Evolutionary conservation across 2,329 filamentous ascomycete species (phyloP).

Genomic region (Neonectria neomacrospora): DNA sequence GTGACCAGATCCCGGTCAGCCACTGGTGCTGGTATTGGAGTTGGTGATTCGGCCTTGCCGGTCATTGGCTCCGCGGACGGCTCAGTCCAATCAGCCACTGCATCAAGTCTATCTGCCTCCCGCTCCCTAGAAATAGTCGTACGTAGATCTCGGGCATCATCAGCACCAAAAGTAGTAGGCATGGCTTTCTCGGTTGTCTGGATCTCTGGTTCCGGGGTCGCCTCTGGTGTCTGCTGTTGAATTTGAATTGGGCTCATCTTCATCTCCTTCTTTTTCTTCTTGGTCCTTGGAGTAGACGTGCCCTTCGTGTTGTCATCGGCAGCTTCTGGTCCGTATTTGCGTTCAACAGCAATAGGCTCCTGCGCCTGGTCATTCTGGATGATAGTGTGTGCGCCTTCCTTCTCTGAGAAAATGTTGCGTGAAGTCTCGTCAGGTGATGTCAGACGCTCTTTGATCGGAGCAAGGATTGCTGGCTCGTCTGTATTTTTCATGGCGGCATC

Average conservation of each 20-base stretch:
- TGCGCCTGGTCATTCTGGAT: not conserved
- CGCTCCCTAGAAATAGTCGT: not conserved
- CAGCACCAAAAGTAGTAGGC: conserved; percentile 1
- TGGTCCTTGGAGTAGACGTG: conserved; percentile 37
- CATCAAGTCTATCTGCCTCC: not conserved
- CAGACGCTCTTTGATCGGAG: not conserved
- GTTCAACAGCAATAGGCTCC: conserved; percentile 6
- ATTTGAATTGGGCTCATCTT: conserved; percentile 18
- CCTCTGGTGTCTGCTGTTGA: conserved; percentile 21
- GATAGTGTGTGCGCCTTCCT: not conserved
- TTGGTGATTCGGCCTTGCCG: not conserved
- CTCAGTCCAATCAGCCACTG: not conserved
- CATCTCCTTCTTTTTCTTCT: conserved; percentile 46
- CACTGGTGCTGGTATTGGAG: not conserved
- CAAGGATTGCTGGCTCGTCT: conserved; percentile 6
- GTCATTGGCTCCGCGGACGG: not conserved
- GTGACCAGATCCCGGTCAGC: not conserved
- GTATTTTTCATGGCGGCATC: conserved; percentile 3
- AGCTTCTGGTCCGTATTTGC: not conserved
- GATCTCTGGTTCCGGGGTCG: conserved; percentile 16
- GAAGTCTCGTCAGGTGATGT: not conserved
- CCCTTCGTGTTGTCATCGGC: conserved; percentile 7
- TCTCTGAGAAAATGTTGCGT: not conserved
- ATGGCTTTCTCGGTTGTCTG: conserved; percentile 7
- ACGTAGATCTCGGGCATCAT: not conserved